phyloP scores from a whole-genome alignment of 2,329 filamentous ascomycete genomes.

The Rugonectria rugulosa region DNA sequence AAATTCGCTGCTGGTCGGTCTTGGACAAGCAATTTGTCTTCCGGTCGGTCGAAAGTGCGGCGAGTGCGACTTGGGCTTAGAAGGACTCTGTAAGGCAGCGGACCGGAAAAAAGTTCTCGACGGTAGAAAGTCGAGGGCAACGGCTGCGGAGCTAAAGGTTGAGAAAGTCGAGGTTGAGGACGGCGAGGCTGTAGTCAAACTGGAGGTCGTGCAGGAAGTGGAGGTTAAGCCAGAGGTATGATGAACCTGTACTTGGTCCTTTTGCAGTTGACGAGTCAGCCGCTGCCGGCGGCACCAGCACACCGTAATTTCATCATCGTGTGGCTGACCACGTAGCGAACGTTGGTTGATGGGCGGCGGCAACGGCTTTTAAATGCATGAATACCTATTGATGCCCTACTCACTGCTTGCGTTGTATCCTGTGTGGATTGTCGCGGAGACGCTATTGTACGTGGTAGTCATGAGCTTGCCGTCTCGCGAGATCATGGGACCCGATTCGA shows the following conservation, averaged over 20 bases:
- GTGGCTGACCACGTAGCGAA: conserved; percentile 23
- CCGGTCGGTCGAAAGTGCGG: conserved; percentile 83
- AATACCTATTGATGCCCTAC: conserved; percentile 30
- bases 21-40: conserved; percentile 86
- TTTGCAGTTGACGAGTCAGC: conserved; percentile 12
- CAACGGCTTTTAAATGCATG: conserved; percentile 22
- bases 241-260: too few species aligned
- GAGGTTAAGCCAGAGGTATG: conserved; percentile 33
- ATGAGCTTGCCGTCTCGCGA: conserved; percentile 32
- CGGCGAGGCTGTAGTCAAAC: conserved; percentile 33
- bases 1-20: conserved; percentile 85
- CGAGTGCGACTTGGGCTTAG: conserved; percentile 80
- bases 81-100: conserved; percentile 78
- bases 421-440: conserved; percentile 21
- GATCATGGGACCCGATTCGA: conserved; percentile 29
- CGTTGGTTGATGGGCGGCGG: conserved; percentile 3
- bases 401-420: conserved; percentile 11
- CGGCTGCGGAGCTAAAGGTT: conserved; percentile 38
- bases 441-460: conserved; percentile 32
- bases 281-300: conserved; percentile 17
- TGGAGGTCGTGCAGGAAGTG: conserved; percentile 31
- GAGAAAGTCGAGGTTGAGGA: conserved; percentile 30
- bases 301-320: conserved; percentile 5
- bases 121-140: conserved; percentile 56
- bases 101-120: conserved; percentile 69